A percentile compares a stretch with the other conserved stretches of the same genome.
phyloP scores from a whole-genome alignment of 345 rosid genomes.

The Syzygium aromaticum region DNA sequence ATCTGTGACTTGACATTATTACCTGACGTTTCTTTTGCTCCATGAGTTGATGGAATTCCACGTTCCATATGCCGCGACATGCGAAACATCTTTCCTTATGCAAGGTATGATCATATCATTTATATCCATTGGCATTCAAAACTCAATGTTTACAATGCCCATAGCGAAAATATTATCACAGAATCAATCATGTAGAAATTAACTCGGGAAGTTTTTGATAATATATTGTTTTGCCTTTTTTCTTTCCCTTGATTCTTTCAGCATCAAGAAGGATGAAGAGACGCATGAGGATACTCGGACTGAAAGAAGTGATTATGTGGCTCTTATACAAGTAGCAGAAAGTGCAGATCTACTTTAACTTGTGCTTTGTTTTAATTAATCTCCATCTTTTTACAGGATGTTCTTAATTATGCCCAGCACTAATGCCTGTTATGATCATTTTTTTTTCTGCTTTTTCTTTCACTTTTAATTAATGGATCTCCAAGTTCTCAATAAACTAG shows the following conservation, averaged over 20 bases:
- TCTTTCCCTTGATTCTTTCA: too few relatives aligned
- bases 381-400: neutral
- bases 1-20: neutral
- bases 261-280: too few relatives aligned
- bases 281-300: too few relatives aligned
- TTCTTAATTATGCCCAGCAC: neutral
- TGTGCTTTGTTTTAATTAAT: neutral
- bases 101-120: neutral
- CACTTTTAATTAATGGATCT: neutral
- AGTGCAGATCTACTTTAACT: neutral
- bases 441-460: neutral
- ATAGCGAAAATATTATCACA: too few relatives aligned
- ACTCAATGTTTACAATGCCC: neutral
- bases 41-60: neutral
- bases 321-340: too few relatives aligned
- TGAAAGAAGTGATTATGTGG: too few relatives aligned
- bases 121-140: neutral
- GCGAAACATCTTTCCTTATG: neutral
- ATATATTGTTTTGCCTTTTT: neutral
- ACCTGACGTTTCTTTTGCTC: neutral
- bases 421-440: neutral
- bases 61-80: neutral
- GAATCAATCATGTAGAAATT: rapidly evolving
- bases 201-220: neutral
- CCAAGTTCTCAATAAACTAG: neutral